Conservation (phyloP, 2,329 filamentous ascomycete genomes). For the Scorias spongiosa region DNA sequence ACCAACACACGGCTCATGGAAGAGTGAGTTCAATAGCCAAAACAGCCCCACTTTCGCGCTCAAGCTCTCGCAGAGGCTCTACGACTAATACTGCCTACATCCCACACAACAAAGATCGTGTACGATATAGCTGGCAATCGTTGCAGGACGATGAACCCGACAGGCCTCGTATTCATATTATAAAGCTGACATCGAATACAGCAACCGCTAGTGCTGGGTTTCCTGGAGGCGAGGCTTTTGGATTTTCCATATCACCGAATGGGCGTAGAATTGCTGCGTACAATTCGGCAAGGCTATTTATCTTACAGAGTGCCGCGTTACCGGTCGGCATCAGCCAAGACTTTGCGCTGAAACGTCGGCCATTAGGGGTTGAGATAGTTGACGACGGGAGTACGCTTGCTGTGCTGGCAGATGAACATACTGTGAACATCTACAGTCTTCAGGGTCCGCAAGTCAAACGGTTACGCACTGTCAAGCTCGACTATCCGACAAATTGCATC, state of each 20-base stretch:
- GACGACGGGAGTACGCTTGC: conserved; percentile 63
- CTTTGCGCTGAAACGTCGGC: conserved; percentile 62
- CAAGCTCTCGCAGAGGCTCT: conserved; percentile 1
- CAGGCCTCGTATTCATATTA: conserved; percentile 30
- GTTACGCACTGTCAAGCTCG: conserved; percentile 53
- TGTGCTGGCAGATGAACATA: conserved; percentile 66
- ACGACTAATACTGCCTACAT: conserved; percentile 1
- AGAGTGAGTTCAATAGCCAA: conserved; percentile 2
- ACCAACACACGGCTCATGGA: conserved; percentile 1
- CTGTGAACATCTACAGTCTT: conserved; percentile 69
- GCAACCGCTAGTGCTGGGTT: conserved; percentile 61
- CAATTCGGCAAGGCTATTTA: conserved; percentile 71
- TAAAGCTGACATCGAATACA: conserved; percentile 70
- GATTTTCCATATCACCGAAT: conserved; percentile 63
- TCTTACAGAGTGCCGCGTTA: conserved; percentile 51
- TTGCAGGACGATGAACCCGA: conserved; percentile 22
- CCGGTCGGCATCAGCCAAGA: conserved; percentile 50
- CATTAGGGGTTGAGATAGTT: conserved; percentile 60
- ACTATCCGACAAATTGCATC: conserved; percentile 64
- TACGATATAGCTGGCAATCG: conserved; percentile 25
- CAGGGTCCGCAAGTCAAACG: conserved; percentile 48
- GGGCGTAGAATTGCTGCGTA: conserved; percentile 64
- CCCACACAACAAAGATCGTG: conserved; percentile 16
- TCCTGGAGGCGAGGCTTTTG: conserved; percentile 58
- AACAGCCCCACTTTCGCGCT: conserved; percentile 4